Conservation (phyloP, 2,329 filamentous ascomycete genomes). For the Pseudogymnoascus sp. region DNA sequence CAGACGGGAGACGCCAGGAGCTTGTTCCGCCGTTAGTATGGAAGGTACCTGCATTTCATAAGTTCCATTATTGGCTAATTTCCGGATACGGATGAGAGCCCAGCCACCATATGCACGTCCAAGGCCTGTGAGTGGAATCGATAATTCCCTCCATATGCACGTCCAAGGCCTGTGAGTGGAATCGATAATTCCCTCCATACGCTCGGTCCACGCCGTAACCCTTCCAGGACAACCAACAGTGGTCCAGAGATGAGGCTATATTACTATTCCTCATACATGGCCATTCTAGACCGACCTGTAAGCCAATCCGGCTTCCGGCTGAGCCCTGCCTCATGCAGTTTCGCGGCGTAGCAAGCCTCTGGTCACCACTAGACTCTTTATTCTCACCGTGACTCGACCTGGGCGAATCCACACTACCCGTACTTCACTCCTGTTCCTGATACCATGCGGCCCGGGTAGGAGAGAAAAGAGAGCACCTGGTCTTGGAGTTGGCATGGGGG, state of each 20-base stretch:
- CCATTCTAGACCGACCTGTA: not conserved
- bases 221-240: not conserved
- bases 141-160: not conserved
- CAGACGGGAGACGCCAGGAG: not conserved
- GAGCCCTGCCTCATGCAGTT: not conserved
- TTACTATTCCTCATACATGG: not conserved
- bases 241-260: not conserved
- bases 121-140: not conserved
- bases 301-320: not conserved
- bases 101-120: not conserved
- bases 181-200: not conserved
- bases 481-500: not conserved
- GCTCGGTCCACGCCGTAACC: conserved; percentile 4
- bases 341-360: conserved; percentile 3
- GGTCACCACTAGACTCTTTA: not conserved
- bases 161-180: not conserved
- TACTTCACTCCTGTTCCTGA: not conserved
- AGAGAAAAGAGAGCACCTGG: not conserved
- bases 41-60: conserved; percentile 2
- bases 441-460: not conserved
- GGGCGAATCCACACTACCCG: not conserved
- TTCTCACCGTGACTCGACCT: not conserved
- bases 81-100: not conserved
- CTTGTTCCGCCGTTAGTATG: not conserved
- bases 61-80: not conserved